Evolutionary conservation across 371 early-diverging fungal genomes (phyloP).

Genomic region (Apophysomyces ossiformis): DNA sequence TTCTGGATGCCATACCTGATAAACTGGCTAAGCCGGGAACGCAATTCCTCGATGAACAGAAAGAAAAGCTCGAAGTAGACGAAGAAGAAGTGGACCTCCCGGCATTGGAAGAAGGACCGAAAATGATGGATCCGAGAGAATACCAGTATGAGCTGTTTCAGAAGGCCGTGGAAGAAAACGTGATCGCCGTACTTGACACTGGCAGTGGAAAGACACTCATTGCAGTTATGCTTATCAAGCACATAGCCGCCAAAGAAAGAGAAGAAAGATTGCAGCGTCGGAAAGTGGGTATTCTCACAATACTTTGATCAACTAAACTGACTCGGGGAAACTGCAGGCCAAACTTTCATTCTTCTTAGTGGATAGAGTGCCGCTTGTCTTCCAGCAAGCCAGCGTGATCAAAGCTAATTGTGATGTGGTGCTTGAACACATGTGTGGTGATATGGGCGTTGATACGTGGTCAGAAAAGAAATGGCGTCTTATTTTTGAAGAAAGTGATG

Average conservation of each 20-base stretch:
- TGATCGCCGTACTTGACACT: constrained; percentile 89
- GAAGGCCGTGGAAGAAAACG: constrained; percentile 70
- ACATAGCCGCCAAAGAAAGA: constrained; percentile 55
- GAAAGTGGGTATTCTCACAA: constrained; percentile 31
- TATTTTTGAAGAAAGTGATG: constrained; percentile 63
- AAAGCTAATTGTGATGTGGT: constrained; percentile 62
- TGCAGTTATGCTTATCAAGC: constrained; percentile 82
- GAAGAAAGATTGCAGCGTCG: constrained; percentile 31
- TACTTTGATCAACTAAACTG: background rate
- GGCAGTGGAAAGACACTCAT: constrained; percentile 95
- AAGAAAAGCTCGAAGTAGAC: constrained; percentile 34
- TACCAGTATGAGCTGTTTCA: constrained; percentile 83
- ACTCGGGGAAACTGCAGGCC: constrained; percentile 22
- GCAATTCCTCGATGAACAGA: constrained; percentile 27
- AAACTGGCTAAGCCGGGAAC: constrained; percentile 20
- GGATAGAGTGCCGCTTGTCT: constrained; percentile 83
- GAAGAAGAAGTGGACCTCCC: constrained; percentile 17
- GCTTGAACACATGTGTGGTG: constrained; percentile 70
- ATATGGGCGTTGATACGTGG: constrained; percentile 70
- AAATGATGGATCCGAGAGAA: constrained; percentile 58
- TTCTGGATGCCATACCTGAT: constrained; percentile 34
- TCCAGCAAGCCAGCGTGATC: constrained; percentile 83
- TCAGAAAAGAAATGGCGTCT: constrained; percentile 62
- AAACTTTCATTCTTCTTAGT: constrained; percentile 82
- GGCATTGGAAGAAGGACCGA: constrained; percentile 15